Evolutionary conservation across 139 green algal species (phyloP), one percentile per base, ranked within the genome.

Genomic region (Chlorella sorokiniana): DNA sequence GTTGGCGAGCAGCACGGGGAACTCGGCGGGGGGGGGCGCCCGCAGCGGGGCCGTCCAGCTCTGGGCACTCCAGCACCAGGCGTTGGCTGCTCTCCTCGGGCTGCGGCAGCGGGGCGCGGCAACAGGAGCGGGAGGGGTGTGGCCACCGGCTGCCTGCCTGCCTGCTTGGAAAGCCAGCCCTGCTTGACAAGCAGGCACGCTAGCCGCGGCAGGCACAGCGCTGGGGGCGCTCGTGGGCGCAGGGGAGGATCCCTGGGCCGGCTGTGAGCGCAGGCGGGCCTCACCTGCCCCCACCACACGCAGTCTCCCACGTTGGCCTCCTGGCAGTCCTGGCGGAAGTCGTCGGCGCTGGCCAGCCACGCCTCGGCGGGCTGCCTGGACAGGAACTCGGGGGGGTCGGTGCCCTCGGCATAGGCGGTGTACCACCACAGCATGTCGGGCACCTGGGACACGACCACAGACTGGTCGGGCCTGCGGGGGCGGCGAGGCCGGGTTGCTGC

Each of bases 251-350:
- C n/a, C n/a, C n/a, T n/a, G n/a, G n/a, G n/a, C n/a, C n/a, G n/a
- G n/a, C n/a, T n/a, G n/a, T n/a, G n/a, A n/a, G n/a, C n/a, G n/a
- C 56, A 33, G 56, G 22, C 56, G 23, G 56, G 18, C 38, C 73
- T 79, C 54, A 79, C 73, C 73, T 69, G 52, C 3, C 23, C 73
- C 73, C 73, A 79, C 73, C 73, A 79, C 23, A 79, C 40, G 73
- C 73, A 79, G 11, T 54, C 40, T 25, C 33, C 51, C 35, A 54
- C 73, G 1, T 61, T 4, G 11, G 51, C 31, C 25, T 42, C 52
- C 27, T 10, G 27, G 48, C 71, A 78, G 31, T 78, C 35, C 4
- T 6, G 20, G 71, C 48, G 27, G 41, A 65, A 51, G 51, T 78
- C 38, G 9, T 27, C n/a, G 29, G 41, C 69, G 11, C 29, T 25